Conservation (phyloP, 2,329 filamentous ascomycete species). For the Epichloe typhina region DNA sequence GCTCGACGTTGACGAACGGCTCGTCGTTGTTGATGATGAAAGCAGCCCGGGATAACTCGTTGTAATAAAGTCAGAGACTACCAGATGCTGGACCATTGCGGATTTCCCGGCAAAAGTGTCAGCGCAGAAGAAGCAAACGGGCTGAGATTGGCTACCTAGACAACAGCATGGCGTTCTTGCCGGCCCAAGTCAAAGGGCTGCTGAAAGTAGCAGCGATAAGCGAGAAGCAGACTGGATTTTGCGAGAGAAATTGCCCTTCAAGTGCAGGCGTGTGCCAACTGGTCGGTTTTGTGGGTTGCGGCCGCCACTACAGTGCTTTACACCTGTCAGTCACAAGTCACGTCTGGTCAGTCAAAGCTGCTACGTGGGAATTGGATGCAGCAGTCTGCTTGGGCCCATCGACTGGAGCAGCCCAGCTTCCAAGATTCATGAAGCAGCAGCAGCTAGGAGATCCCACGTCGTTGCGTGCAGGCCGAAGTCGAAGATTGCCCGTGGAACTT, state of each 20-base stretch:
- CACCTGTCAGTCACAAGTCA: not conserved
- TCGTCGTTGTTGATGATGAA: not conserved
- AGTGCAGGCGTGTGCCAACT: not conserved
- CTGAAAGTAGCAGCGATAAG: constrained; percentile 7
- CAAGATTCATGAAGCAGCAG: not conserved
- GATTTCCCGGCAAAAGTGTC: not conserved
- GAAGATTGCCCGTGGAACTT: too few relatives aligned
- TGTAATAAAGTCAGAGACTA: not conserved
- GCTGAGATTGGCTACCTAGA: not conserved
- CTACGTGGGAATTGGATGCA: not conserved
- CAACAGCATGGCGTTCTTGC: constrained; percentile 4
- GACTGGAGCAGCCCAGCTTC: not conserved
- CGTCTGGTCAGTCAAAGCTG: not conserved
- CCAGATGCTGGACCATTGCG: not conserved
- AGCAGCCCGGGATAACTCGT: not conserved
- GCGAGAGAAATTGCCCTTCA: not conserved
- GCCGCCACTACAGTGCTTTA: not conserved
- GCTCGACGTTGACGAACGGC: not conserved
- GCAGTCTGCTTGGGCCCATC: not conserved
- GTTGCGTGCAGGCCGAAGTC: too few relatives aligned
- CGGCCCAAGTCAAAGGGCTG: not conserved
- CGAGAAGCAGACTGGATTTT: not conserved
- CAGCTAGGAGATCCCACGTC: too few relatives aligned
- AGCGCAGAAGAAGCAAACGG: not conserved
- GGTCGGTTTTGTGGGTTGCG: not conserved